Evolutionary conservation across 257 asterid species (phyloP), one percentile per base, ranked within the genome.

Genomic region (Cinchona pubescens): DNA sequence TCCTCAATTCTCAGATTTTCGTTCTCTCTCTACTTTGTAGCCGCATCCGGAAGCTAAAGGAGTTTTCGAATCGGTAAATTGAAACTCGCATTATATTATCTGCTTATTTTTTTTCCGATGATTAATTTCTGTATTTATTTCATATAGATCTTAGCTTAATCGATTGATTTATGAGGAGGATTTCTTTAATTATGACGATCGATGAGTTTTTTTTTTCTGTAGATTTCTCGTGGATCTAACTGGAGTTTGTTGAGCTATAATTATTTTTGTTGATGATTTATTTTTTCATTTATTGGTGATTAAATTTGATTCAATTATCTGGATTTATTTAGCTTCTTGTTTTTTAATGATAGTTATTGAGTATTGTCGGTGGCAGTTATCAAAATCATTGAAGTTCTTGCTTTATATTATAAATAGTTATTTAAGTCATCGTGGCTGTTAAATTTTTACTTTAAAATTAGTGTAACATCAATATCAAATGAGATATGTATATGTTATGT

Each of bases 61-160:
- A 51, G 46, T 51, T 38, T 37, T 62, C 55, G 49, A 72, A 81
- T 81, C 73, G 76, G 84, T 76, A 62, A 59, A 62, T 51, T 16
- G n/a, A n/a, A n/a, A n/a, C 55, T 56, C 19, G 27, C 40, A 13
- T 42, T 0, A 1, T 27, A 16, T 35, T 56, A 38, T 25, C 35
- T 49, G 45, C 38, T 10, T 58, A 38, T 43, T 25, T 59, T 27
- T 0, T 38, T 40, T 56, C 67, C 42, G 76, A 59, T 73, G 15
- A 10, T 73, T 29, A 29, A 58, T 73, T 40, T 43, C 18, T 40
- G 25, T 34, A 4, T 12, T 72, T 58, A 2, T 0, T 2, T 3
- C 14, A 11, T 58, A 13, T 13, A 29, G 45, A 73, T 73, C 76
- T 42, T 42, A 25, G 56, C 34, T 55, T 71, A n/a, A 14, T 21